Percentiles rank a stretch among this genome's conserved stretches.
Conservation (phyloP, 2,329 filamentous ascomycete genomes). For the Stromatinia cepivora region DNA sequence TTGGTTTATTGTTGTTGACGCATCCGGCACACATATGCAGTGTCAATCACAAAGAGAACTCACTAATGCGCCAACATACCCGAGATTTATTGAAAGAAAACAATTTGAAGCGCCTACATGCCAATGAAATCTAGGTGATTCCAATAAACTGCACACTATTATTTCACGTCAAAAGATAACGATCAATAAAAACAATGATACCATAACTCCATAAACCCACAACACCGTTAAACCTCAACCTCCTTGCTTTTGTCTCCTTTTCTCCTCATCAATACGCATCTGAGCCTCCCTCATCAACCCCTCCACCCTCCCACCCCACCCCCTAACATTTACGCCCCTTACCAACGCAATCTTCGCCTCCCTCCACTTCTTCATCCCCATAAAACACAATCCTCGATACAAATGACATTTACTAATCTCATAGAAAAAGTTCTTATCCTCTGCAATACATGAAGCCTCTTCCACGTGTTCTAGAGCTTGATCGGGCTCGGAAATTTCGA, state of each 20-base stretch:
- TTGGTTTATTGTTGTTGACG: conserved; percentile 3
- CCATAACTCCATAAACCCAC: not conserved
- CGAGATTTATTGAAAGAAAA: not conserved
- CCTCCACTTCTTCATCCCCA: conserved; percentile 25
- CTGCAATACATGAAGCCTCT: conserved; percentile 22
- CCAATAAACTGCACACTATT: not conserved
- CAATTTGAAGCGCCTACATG: not conserved
- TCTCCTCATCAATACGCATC: conserved; percentile 18
- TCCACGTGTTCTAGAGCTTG: conserved; percentile 22
- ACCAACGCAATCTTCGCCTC: conserved; percentile 29
- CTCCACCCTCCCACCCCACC: conserved; percentile 18
- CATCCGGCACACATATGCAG: not conserved
- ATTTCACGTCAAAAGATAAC: not conserved
- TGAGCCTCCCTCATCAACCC: conserved; percentile 25
- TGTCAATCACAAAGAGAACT: not conserved
- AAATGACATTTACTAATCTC: conserved; percentile 28
- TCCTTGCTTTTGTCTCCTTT: not conserved
- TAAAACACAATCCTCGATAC: conserved; percentile 28
- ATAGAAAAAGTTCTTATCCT: conserved; percentile 14
- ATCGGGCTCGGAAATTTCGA: conserved; percentile 9
- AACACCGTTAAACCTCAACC: not conserved
- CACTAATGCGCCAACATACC: not conserved
- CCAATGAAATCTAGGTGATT: not conserved
- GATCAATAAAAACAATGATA: not conserved
- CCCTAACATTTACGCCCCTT: conserved; percentile 28